These are phyloP conservation scores for Phlebiopsis flavidoalba DNA, from an alignment of 768 basidiomycete genomes.

Conservation along the genomic window DNA sequence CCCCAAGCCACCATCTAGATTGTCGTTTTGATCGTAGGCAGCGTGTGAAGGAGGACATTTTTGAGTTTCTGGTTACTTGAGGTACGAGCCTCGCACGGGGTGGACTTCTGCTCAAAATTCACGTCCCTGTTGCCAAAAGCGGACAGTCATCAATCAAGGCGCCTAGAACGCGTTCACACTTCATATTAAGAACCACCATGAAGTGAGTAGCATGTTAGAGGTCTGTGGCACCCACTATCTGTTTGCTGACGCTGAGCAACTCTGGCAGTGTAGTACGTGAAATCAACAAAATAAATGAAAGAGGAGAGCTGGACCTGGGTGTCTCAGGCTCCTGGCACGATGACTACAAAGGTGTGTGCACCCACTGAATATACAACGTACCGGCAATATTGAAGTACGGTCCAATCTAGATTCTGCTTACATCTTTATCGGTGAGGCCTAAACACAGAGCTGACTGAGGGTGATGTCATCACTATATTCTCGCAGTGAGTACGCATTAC, in stretches of 20 bases:
- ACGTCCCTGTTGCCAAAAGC: conserved; percentile 3
- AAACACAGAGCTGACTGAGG: conserved; percentile 86
- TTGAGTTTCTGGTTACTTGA: conserved; percentile 7
- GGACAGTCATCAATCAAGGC: conserved; percentile 1
- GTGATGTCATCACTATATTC: conserved; percentile 95
- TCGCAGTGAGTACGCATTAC: conserved; percentile 63
- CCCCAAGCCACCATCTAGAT: conserved; percentile 94
- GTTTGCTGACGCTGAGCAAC: neutral
- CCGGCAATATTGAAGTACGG: neutral
- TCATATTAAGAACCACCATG: conserved; percentile 2
- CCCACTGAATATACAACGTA: neutral
- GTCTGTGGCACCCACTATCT: neutral
- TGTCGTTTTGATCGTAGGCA: conserved; percentile 88
- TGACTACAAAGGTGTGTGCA: conserved; percentile 73
- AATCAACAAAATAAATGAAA: conserved; percentile 90
- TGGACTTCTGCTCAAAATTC: conserved; percentile 2
- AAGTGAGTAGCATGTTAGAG: neutral
- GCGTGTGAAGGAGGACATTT: conserved; percentile 78
- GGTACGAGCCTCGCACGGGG: neutral
- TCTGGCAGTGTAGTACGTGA: conserved; percentile 77
- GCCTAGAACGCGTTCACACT: neutral
- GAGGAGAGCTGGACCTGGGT: conserved; percentile 81
- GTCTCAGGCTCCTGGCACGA: conserved; percentile 86
- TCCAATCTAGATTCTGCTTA: conserved; percentile 78
- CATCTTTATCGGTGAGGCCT: conserved; percentile 90